A percentile compares a stretch with the other conserved stretches of the same genome.
phyloP scores from a whole-genome alignment of 495 filamentous ascomycete species.

The Penicillium pulvis region DNA sequence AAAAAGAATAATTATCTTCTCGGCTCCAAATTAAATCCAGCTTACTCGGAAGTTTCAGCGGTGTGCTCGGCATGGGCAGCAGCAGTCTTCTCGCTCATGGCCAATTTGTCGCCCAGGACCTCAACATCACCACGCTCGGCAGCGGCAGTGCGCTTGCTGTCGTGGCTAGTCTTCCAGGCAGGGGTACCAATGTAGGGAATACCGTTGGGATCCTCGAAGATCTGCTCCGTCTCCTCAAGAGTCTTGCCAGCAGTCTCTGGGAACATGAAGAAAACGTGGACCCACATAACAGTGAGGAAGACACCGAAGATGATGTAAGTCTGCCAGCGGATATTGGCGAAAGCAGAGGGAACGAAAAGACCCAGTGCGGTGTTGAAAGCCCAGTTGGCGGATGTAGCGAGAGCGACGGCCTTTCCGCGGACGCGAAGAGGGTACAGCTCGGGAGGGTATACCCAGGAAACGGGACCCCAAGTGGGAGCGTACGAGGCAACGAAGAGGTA shows the following conservation, averaged over 20 bases:
- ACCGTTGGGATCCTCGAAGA: constrained; percentile 65
- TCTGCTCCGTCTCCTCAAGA: constrained; percentile 72
- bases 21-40: not conserved
- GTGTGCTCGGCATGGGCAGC: constrained; percentile 18
- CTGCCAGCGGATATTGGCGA: constrained; percentile 70
- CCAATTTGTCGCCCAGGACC: constrained; percentile 26
- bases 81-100: constrained; percentile 21
- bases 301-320: constrained; percentile 76
- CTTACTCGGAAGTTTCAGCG: constrained; percentile 5
- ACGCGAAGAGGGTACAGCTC: constrained; percentile 67
- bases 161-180: constrained; percentile 64
- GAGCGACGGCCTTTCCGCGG: constrained; percentile 64
- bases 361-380: constrained; percentile 77
- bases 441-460: constrained; percentile 65
- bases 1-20: not conserved
- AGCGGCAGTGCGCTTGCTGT: constrained; percentile 29
- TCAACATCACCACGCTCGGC: constrained; percentile 30
- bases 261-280: constrained; percentile 79
- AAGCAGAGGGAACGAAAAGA: constrained; percentile 72
- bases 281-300: constrained; percentile 66
- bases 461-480: constrained; percentile 60
- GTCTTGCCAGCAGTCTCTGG: constrained; percentile 80
- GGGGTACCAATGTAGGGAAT: constrained; percentile 65
- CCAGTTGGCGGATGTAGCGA: constrained; percentile 73
- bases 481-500: constrained; percentile 67